Base-by-base conservation (phyloP, 805 yeast species). In the Metschnikowia reukaufii region DNA sequence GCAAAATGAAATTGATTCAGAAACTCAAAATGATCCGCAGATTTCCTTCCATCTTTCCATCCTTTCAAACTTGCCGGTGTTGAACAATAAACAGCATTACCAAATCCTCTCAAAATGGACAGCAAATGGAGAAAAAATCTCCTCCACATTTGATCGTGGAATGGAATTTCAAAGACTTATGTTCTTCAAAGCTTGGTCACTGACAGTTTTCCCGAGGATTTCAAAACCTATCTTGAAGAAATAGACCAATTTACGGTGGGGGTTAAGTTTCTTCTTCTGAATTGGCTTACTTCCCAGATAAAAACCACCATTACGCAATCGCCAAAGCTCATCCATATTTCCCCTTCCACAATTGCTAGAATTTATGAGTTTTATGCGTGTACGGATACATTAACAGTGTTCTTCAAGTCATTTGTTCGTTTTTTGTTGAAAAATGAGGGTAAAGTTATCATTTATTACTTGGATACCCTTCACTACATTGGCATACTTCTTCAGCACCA, bases 1-100 rank as follows among this genome's bases (percentile, higher is more conserved):
- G 6, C 78, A 57, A 25, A 51, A 51, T 8, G 56, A 58, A 2
- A 46, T 27, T 10, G 21, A 36, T 6, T 21, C 42, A 1, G 44
- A 40, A 31, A n/a, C 19, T 7, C 36, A 47, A 6, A 37, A 25
- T 2, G 49, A 52, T 27, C 49, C 53, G 3, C 61, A 56, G 40
- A 56, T 67, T 4, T 53, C 59, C 6, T 74, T 74, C 36, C 96
- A 79, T 60, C 68, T 84, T 18, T 55, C 70, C 9, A 72, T 86
- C 7, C 66, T 86, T 45, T 76, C 78, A 50, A 81, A 83, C 46
- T 62, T 87, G 32, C 87, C 85, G 2, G 76, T 78, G 1, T 53
- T 78, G 27, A 73, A 75, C 47, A 76, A 78, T 52, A 74, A 74
- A 48, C 85, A 83, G 52, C 77, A 81, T 33, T 77, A 77, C 42